Evolutionary conservation across 2,329 filamentous ascomycete species (phyloP), one percentile per base, ranked within the genome.

Genomic region (Aspergillus alliaceus): DNA sequence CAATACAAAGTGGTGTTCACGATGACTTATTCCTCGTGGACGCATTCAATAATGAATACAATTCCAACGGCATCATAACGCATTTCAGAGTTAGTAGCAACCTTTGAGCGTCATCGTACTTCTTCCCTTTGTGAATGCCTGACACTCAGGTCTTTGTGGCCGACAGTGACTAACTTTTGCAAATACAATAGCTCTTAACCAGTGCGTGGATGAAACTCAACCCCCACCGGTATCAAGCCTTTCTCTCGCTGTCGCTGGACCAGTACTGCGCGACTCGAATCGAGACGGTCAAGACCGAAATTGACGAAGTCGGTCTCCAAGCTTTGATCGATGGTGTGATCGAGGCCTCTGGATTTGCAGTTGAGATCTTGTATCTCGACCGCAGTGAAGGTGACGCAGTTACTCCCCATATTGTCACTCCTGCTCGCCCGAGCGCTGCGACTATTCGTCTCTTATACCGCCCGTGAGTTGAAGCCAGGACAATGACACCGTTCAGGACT

Each of bases 351-450:
- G 86, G 87, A 15, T 86, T 97, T 61, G 86, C 88, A 4, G 84
- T 98, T 20, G 91, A 97, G 70, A 90, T 98, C 60, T 86, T 91
- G 53, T 97, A 98, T 71, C 85, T 99, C 8, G 95, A 98, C 71
- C 86, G 91, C 65, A 96, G 90, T 67, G 81, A 86, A 46, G 93
- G 92, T 18, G 82, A 84, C 47, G 83, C 90, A 66, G 90, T 91
- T 66, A 96, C 71, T 60, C 78, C 74, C 8, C 77, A 80, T 61
- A 64, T 72, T 32, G 66, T 79, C 34, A 72, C 77, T 5, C 65
- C 69, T 8, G 66, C 67, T 37, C 58, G 63, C 15, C 65, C 72
- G 12, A 70, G 59, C 83, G 59, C 82, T 81, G 69, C 93, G 78
- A 83, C 87, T 79, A 71, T 96, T 79, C 79, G 84, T 61, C 75